phyloP scores from a whole-genome alignment of 805 yeast genomes.

The Candida nemodendra region DNA sequence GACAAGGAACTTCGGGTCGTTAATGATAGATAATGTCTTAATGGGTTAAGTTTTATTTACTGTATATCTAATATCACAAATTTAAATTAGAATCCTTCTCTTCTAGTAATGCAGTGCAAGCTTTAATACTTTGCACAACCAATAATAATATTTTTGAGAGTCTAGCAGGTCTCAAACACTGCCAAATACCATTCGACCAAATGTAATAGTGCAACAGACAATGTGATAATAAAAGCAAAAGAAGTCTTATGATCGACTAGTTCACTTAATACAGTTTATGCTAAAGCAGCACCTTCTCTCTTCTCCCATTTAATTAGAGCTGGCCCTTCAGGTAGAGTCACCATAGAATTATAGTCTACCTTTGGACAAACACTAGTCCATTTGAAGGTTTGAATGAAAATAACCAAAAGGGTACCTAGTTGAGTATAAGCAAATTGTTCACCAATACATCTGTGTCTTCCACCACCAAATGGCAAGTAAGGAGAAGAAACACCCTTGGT shows the following conservation, averaged over 20 bases:
- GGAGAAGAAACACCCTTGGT: conserved; percentile 96
- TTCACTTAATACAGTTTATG: no score
- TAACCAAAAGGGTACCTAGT: conserved; percentile 78
- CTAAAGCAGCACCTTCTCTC: conserved; percentile 37
- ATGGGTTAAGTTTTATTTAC: no score
- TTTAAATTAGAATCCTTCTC: no score
- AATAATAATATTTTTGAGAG: no score
- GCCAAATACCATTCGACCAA: no score
- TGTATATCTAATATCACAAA: no score
- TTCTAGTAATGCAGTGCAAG: no score
- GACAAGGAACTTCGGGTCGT: conserved; percentile 32
- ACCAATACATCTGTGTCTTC: conserved; percentile 98
- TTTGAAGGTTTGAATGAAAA: conserved; percentile 70
- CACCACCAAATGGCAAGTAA: conserved; percentile 98
- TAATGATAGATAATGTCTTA: conserved; percentile 31
- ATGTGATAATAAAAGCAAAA: no score
- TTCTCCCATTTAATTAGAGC: conserved; percentile 71
- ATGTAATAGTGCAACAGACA: no score
- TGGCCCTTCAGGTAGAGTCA: conserved; percentile 81
- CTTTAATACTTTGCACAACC: no score
- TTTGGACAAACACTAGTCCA: conserved; percentile 72
- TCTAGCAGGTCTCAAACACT: no score
- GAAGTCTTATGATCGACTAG: no score
- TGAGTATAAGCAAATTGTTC: conserved; percentile 97
- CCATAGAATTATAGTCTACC: conserved; percentile 87